Conservation (phyloP, 2,329 filamentous ascomycete species). For the Hypoxylon sp. region DNA sequence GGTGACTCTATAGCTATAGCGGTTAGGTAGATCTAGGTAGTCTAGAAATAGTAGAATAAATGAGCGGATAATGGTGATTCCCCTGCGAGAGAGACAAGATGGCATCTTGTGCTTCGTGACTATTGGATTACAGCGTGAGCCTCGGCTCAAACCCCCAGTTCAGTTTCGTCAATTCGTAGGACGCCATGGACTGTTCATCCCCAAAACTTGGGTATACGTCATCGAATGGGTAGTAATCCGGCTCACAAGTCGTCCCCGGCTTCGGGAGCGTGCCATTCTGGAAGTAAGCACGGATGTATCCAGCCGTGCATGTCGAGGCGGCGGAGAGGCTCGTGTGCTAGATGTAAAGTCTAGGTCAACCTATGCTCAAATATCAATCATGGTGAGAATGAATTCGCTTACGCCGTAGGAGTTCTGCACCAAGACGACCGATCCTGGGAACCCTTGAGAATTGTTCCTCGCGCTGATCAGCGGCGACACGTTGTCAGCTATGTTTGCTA, state of each 20-base stretch:
- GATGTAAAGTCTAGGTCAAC: conserved; percentile 17
- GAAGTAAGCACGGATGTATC: conserved; percentile 59
- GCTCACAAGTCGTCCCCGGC: conserved; percentile 60
- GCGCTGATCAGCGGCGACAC: conserved; percentile 52
- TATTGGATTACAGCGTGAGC: neutral
- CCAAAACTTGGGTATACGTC: conserved; percentile 17
- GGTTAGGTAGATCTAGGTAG: neutral
- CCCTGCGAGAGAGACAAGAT: neutral
- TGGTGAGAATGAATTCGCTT: conserved; percentile 43
- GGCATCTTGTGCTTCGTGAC: neutral
- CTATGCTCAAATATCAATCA: neutral
- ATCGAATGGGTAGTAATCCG: conserved; percentile 60
- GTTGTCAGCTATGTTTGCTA: conserved; percentile 54
- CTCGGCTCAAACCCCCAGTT: conserved; percentile 28
- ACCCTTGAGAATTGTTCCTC: conserved; percentile 52
- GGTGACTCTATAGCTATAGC: neutral
- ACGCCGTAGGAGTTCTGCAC: conserved; percentile 65
- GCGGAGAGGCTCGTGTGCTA: conserved; percentile 64
- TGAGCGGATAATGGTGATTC: neutral
- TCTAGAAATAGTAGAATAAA: neutral
- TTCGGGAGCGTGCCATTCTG: conserved; percentile 60
- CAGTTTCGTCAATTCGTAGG: conserved; percentile 30
- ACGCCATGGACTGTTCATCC: conserved; percentile 34
- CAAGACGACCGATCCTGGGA: conserved; percentile 60
- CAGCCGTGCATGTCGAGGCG: conserved; percentile 59